Evolutionary conservation across 164 flowering plant species (phyloP), one percentile per base, ranked within the genome.

Genomic region (Vitis amurensis): DNA sequence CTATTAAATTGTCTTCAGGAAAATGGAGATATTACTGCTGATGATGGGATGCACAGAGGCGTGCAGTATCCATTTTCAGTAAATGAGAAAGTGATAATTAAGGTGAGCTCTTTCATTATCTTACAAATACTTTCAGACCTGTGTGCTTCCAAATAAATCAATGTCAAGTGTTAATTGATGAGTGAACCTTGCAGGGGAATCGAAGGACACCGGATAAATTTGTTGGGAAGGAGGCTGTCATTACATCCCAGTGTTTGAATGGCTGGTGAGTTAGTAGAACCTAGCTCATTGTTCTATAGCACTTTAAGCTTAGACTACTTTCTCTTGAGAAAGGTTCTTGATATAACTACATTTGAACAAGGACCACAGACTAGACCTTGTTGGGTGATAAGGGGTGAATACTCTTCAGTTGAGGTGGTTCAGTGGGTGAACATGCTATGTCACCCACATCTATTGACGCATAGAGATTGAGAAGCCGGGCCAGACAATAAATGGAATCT

Each of bases 171-270:
- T 37, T 59, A 71, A 74, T 15, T 63, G 64, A n/a, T 59, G 49
- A 59, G 67, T 71, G 51, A 52, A 56, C 44, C 76, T 13, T 89
- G 78, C 89, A 94, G 97, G 97, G 98, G 68, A 94, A 94, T 70
- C 79, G 91, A 79, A 87, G 98, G 76, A 94, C 98, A 12, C 97
- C 97, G 55, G 97, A 91, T 70, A 94, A 91, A 72, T 89, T 92
- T 84, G 97, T 94, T 56, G 99, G 99, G 63, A 89, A 88, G 73
- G 99, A 92, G 87, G 99, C 98, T 31, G 78, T 94, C 73, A 89
- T 92, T 55, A 91, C 97, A 62, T 89, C 97, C 50, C 97, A 92
- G 66, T 88, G 97, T 81, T 91, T 94, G 57, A 94, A 94, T 85
- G 98, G 97, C 82, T 94, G 98, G 98, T 93, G 63, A 87, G 92